These are phyloP conservation scores for Lunasporangiospora selenospora DNA, from an alignment of 192 early-diverging fungal genomes.

Conservation along the genomic window DNA sequence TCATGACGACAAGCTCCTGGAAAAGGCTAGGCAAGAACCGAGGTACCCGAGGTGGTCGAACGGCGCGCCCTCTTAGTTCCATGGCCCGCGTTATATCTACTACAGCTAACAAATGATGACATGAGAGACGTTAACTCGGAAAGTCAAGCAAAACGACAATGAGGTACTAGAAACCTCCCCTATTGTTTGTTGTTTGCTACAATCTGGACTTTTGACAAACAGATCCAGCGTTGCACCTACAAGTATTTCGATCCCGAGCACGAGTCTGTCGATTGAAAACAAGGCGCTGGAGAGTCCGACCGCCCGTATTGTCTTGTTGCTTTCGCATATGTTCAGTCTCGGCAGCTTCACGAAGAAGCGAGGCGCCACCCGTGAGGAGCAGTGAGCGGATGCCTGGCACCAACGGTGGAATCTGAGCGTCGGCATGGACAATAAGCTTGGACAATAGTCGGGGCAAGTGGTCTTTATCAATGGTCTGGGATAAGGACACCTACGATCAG, in stretches of 20 bases:
- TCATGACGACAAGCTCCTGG: constrained; percentile 63
- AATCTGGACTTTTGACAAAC: no score
- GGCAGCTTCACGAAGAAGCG: constrained; percentile 25
- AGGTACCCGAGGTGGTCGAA: constrained; percentile 9
- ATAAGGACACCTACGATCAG: constrained; percentile 19
- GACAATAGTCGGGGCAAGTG: constrained; percentile 41
- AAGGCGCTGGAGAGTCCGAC: constrained; percentile 8
- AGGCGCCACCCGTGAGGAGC: constrained; percentile 31
- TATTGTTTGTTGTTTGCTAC: constrained; percentile 4
- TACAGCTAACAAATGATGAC: constrained; percentile 13
- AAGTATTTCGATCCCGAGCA: constrained; percentile 3
- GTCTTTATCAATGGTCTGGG: constrained; percentile 41
- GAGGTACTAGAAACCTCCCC: no score
- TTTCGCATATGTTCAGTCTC: constrained; percentile 27
- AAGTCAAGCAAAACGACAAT: no score
- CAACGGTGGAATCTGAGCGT: constrained; percentile 49
- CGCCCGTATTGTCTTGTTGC: constrained; percentile 13
- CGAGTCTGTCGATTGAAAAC: constrained; percentile 17
- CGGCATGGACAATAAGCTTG: constrained; percentile 22
- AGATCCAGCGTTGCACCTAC: constrained; percentile 42
- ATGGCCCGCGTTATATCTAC: constrained; percentile 9
- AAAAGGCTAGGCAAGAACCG: constrained; percentile 30
- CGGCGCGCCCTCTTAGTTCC: constrained; percentile 6
- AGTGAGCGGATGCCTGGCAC: constrained; percentile 50
- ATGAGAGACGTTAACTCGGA: constrained; percentile 18